These are phyloP conservation scores for Takashimella tepidaria DNA, from an alignment of 1,284 basidiomycete genomes.

Conservation along the genomic window DNA sequence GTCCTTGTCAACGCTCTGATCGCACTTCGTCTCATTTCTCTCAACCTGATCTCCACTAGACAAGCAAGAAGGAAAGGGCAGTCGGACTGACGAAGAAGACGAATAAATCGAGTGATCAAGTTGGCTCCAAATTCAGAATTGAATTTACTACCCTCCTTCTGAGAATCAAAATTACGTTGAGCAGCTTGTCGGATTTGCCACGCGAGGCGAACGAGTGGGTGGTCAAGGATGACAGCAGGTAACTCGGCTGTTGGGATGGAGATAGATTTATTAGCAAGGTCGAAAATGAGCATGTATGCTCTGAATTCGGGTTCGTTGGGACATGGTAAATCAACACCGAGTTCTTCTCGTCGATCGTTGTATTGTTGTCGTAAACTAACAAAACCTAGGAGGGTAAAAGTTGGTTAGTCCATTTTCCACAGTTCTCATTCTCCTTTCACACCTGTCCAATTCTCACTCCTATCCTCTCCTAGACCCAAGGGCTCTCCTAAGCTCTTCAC, in stretches of 20 bases:
- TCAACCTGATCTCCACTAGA: slow-evolving; percentile 53
- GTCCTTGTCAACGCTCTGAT: slow-evolving; percentile 51
- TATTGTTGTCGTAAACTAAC: slow-evolving; percentile 91
- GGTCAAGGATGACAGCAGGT: slow-evolving; percentile 63
- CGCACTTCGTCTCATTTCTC: slow-evolving; percentile 52
- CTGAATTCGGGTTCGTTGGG: slow-evolving; percentile 92
- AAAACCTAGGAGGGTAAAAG: slow-evolving; percentile 57
- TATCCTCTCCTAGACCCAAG: too few relatives aligned
- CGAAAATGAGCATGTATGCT: slow-evolving; percentile 86
- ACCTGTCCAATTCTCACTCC: neutral
- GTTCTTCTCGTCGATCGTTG: slow-evolving; percentile 66
- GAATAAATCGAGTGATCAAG: slow-evolving; percentile 57
- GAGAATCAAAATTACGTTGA: slow-evolving; percentile 64
- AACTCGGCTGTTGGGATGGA: slow-evolving; percentile 64
- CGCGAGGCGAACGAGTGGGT: slow-evolving; percentile 74
- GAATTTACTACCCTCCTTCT: slow-evolving; percentile 50
- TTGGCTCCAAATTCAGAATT: slow-evolving; percentile 54
- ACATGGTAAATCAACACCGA: slow-evolving; percentile 54
- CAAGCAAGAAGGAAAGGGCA: slow-evolving; percentile 53
- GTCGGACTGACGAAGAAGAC: slow-evolving; percentile 43
- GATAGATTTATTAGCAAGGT: slow-evolving; percentile 79
- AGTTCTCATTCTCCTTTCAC: neutral
- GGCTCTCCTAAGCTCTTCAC: too few relatives aligned
- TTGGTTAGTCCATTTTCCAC: slow-evolving; percentile 3
- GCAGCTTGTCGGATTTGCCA: slow-evolving; percentile 74